Conservation (phyloP, 306 rosid genomes). For the Cicer chorassanicum region DNA sequence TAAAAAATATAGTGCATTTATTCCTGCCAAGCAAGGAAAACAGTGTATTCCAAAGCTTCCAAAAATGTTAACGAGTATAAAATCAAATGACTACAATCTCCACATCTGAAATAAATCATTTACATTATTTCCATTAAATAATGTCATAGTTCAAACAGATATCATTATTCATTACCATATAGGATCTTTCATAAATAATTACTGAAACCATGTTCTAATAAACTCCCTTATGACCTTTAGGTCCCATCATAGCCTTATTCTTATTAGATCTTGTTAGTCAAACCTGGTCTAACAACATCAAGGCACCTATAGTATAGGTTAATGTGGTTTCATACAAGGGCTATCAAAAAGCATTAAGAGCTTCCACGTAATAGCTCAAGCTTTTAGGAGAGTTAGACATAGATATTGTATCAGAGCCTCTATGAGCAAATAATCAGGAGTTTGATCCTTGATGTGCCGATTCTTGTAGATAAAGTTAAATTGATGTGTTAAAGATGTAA, state of each 20-base stretch:
- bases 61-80: neutral
- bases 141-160: conserved; percentile 23
- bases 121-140: conserved; percentile 19
- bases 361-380: neutral
- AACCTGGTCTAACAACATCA: conserved; percentile 34
- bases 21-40: conserved; percentile 26
- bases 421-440: neutral
- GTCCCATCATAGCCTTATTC: conserved; percentile 1
- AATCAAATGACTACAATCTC: neutral
- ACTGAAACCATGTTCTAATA: conserved; percentile 22
- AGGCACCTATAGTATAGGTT: conserved; percentile 28
- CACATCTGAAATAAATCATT: conserved; percentile 6
- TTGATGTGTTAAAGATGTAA: conserved; percentile 6
- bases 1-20: conserved; percentile 1
- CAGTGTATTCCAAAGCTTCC: conserved; percentile 7
- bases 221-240: conserved; percentile 14
- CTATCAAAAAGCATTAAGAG: conserved; percentile 10
- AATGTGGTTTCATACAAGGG: conserved; percentile 26
- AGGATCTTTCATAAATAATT: neutral
- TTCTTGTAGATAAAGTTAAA: conserved; percentile 3
- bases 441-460: conserved; percentile 4
- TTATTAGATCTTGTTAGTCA: conserved; percentile 5
- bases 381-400: neutral
- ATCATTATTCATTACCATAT: neutral
- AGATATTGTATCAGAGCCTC: conserved; percentile 17